Evolutionary conservation across 23 red algal genomes (phyloP).

Genomic region (Gracilaria gracilis): DNA sequence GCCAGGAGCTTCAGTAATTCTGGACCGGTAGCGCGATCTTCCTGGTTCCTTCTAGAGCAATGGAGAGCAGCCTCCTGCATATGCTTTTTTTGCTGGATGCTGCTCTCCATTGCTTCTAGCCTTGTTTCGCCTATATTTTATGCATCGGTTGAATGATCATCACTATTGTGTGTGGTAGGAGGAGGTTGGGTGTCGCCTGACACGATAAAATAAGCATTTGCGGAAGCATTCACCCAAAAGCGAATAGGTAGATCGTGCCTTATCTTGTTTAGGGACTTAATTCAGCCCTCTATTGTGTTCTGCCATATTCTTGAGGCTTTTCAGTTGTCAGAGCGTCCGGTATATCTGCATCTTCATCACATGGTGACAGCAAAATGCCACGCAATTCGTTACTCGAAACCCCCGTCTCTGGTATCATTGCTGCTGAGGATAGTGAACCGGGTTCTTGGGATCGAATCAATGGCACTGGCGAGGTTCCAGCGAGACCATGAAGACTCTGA

Average conservation of each 20-base stretch:
- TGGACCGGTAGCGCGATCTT: neutral
- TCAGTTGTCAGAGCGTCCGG: neutral
- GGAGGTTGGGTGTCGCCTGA: conserved; percentile 35
- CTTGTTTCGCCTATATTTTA: neutral
- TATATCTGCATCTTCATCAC: neutral
- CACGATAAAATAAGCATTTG: conserved; percentile 8
- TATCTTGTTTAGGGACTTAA: neutral
- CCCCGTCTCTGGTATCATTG: neutral
- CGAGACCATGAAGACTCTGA: neutral
- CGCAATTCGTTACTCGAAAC: neutral
- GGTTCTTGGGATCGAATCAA: neutral
- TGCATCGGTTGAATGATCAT: conserved; percentile 18
- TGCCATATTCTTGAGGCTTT: neutral
- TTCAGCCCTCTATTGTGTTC: neutral
- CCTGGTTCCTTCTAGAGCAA: neutral
- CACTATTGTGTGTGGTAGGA: conserved; percentile 12
- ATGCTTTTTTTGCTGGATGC: neutral
- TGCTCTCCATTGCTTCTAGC: neutral
- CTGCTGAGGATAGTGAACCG: neutral
- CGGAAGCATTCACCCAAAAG: neutral
- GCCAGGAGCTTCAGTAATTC: neutral
- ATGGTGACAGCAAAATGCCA: neutral
- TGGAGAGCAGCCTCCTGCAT: neutral
- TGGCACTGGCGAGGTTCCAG: neutral
- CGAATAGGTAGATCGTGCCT: neutral